Percentiles rank a stretch among this genome's conserved stretches.
Conservation (phyloP, 306 rosid genomes). For the Arachis stenosperma region DNA sequence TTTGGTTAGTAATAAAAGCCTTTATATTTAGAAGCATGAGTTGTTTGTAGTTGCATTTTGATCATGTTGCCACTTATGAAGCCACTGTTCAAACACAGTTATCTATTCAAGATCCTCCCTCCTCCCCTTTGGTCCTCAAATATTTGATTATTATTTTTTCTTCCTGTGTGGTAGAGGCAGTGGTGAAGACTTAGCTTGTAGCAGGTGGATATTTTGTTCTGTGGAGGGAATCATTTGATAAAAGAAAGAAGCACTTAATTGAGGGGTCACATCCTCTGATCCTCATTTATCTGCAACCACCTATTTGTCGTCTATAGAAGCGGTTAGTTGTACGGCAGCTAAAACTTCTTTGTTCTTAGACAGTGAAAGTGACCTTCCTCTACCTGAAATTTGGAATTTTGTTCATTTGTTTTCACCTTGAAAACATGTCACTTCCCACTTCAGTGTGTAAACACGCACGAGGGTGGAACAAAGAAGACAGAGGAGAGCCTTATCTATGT, state of each 20-base stretch:
- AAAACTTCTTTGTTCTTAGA: conserved; percentile 13
- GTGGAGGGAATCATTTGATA: conserved; percentile 40
- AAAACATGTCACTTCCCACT: conserved; percentile 1
- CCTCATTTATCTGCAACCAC: conserved; percentile 37
- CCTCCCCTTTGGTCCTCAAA: conserved; percentile 27
- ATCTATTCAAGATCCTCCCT: conserved; percentile 31
- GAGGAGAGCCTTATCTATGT: neutral
- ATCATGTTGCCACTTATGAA: conserved; percentile 36
- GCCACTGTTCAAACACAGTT: conserved; percentile 43
- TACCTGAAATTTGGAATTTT: conserved; percentile 21
- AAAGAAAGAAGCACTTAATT: conserved; percentile 33
- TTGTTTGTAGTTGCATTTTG: conserved; percentile 5
- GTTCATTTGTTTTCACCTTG: conserved; percentile 5
- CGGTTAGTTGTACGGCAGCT: conserved; percentile 36
- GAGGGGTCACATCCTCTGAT: conserved; percentile 49
- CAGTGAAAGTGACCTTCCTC: conserved; percentile 42
- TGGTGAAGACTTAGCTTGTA: conserved; percentile 33
- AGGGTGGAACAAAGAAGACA: neutral
- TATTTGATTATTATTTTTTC: conserved; percentile 36
- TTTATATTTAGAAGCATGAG: conserved; percentile 30
- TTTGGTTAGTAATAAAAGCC: no score
- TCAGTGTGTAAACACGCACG: neutral
- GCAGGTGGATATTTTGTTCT: conserved; percentile 25
- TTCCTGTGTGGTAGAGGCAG: conserved; percentile 23
- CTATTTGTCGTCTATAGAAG: conserved; percentile 43